A percentile compares a stretch with the other conserved stretches of the same genome.
These are phyloP conservation scores for Physcia stellaris DNA, from an alignment of 495 filamentous ascomycete species.

Conservation along the genomic window DNA sequence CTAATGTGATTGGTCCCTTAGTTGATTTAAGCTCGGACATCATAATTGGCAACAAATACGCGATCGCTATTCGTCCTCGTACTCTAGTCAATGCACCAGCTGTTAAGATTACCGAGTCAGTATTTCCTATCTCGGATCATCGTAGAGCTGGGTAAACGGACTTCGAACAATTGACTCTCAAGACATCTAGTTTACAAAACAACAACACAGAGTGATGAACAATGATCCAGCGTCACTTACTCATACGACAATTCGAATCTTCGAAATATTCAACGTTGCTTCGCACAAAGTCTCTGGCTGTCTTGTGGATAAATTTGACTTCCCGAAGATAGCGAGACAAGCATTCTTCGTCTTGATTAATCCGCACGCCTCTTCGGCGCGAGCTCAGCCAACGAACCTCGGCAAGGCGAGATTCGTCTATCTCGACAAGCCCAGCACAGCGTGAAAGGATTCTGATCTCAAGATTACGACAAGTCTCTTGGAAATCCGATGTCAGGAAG, in stretches of 20 bases:
- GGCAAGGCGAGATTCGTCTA: not conserved
- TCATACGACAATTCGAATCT: not conserved
- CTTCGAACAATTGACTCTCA: too few relatives aligned
- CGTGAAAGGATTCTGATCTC: not conserved
- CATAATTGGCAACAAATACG: not conserved
- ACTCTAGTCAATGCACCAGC: not conserved
- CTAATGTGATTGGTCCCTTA: not conserved
- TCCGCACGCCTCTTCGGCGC: not conserved
- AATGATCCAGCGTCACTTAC: too few relatives aligned
- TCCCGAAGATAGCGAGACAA: not conserved
- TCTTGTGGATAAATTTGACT: slow-evolving; percentile 1
- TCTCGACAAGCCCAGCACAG: slow-evolving; percentile 1
- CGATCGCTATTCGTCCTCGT: not conserved
- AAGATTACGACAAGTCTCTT: not conserved
- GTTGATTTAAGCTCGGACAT: not conserved
- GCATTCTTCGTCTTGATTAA: too few relatives aligned
- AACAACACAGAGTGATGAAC: too few relatives aligned
- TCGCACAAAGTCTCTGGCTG: not conserved
- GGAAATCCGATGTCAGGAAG: not conserved
- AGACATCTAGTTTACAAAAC: too few relatives aligned
- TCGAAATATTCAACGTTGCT: not conserved
- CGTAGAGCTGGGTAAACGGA: too few relatives aligned
- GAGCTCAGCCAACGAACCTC: not conserved
- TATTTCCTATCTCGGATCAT: too few relatives aligned
- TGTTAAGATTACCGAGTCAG: too few relatives aligned